Evolutionary conservation across 2,329 filamentous ascomycete genomes (phyloP).

Genomic region (Aspergillus ruber): DNA sequence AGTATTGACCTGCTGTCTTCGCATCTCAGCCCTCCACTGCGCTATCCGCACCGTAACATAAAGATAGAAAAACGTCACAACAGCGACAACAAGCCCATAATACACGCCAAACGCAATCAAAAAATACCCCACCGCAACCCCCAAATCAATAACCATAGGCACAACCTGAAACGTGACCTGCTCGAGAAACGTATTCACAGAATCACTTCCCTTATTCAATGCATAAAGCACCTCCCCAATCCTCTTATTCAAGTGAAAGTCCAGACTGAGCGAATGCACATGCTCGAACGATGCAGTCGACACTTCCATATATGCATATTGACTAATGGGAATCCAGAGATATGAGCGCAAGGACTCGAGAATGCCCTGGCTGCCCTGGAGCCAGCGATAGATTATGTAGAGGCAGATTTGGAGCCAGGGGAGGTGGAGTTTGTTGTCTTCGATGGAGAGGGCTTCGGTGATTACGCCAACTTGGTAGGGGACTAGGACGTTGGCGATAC

Average conservation of each 20-base stretch:
- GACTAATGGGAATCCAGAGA: conserved; percentile 92
- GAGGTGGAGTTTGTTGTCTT: conserved; percentile 47
- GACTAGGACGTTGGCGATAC: conserved; percentile 81
- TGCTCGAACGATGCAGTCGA: conserved; percentile 96
- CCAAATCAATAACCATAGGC: conserved; percentile 87
- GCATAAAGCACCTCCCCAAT: conserved; percentile 95
- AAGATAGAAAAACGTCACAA: conserved; percentile 93
- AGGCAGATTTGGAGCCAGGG: conserved; percentile 70
- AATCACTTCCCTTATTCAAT: conserved; percentile 79
- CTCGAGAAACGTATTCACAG: conserved; percentile 94
- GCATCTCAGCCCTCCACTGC: conserved; percentile 81
- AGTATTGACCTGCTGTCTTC: conserved; percentile 89
- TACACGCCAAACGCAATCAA: conserved; percentile 73
- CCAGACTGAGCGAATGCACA: conserved; percentile 87
- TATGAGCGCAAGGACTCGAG: conserved; percentile 75
- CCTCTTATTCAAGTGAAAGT: conserved; percentile 94
- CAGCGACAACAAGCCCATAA: conserved; percentile 80
- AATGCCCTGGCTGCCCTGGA: conserved; percentile 84
- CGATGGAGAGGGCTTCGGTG: conserved; percentile 61
- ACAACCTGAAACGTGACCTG: conserved; percentile 93
- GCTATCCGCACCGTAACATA: conserved; percentile 96
- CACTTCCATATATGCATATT: conserved; percentile 91
- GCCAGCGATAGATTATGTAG: conserved; percentile 69
- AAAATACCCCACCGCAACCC: conserved; percentile 78
- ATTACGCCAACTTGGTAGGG: conserved; percentile 75